These are phyloP conservation scores for Durusdinium trenchii DNA, from an alignment of 73 alveolate genomes.

Conservation along the genomic window DNA sequence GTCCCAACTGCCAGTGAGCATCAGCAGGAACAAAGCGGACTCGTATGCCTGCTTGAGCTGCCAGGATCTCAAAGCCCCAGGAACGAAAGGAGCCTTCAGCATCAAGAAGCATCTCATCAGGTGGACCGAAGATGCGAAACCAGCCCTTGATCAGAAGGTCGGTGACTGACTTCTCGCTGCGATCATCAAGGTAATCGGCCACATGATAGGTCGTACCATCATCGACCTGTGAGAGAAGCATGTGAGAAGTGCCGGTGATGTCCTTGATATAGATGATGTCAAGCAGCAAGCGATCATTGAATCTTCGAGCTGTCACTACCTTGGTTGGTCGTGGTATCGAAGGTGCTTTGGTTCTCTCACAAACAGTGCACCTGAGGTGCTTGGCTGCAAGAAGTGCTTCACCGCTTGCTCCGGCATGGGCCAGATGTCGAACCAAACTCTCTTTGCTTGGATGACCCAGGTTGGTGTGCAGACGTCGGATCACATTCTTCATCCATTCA, in stretches of 20 bases:
- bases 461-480: constrained; percentile 8
- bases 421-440: not conserved
- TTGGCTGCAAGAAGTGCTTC: not conserved
- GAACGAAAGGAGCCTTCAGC: constrained; percentile 21
- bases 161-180: not conserved
- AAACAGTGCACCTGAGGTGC: not conserved
- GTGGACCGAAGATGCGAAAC: constrained; percentile 3
- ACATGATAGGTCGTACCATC: constrained; percentile 42
- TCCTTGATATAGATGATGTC: constrained; percentile 24
- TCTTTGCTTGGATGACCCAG: constrained; percentile 5
- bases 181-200: not conserved
- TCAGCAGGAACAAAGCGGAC: not conserved
- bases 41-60: not conserved
- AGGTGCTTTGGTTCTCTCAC: constrained; percentile 17
- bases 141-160: not conserved
- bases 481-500: not conserved
- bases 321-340: constrained; percentile 49
- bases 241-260: not conserved
- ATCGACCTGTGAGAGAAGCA: not conserved
- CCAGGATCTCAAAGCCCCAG: not conserved
- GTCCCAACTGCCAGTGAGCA: constrained; percentile 21
- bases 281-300: constrained; percentile 1
- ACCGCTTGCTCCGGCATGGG: not conserved
- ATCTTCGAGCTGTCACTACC: not conserved
- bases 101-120: not conserved